phyloP scores from a whole-genome alignment of 2,329 filamentous ascomycete species.

The Pestalotiopsis sp. region DNA sequence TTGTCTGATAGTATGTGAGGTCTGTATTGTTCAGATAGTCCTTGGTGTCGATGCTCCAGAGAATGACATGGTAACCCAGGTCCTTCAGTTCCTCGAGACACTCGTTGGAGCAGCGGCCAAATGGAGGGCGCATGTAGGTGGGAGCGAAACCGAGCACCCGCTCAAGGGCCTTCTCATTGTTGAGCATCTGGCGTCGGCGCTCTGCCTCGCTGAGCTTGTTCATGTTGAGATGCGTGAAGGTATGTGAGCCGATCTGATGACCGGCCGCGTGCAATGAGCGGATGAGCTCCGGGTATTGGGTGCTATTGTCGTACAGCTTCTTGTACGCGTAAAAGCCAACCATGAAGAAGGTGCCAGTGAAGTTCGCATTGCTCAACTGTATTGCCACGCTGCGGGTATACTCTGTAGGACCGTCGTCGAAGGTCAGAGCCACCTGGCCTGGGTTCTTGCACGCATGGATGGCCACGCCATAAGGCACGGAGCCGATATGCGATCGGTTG shows the following conservation, averaged over 20 bases:
- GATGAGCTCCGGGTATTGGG: constrained; percentile 43
- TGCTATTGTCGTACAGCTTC: constrained; percentile 39
- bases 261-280: constrained; percentile 44
- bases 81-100: constrained; percentile 25
- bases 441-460: constrained; percentile 30
- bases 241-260: constrained; percentile 50
- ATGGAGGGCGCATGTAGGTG: constrained; percentile 45
- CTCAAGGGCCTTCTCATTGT: constrained; percentile 46
- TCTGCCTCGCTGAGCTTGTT: constrained; percentile 33
- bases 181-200: constrained; percentile 40
- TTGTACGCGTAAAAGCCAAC: constrained; percentile 31
- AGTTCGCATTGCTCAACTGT: constrained; percentile 30
- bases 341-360: constrained; percentile 39
- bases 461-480: constrained; percentile 33
- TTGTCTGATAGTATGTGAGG: neutral
- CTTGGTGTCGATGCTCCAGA: constrained; percentile 29
- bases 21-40: constrained; percentile 21
- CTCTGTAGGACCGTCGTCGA: constrained; percentile 37
- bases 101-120: constrained; percentile 26
- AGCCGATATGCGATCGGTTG: constrained; percentile 17
- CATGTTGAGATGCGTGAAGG: constrained; percentile 47
- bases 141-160: constrained; percentile 45
- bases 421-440: constrained; percentile 37
- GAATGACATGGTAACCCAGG: constrained; percentile 36
- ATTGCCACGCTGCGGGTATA: constrained; percentile 37